phyloP scores from a whole-genome alignment of 208 protist genomes.

The Leishmania major region DNA sequence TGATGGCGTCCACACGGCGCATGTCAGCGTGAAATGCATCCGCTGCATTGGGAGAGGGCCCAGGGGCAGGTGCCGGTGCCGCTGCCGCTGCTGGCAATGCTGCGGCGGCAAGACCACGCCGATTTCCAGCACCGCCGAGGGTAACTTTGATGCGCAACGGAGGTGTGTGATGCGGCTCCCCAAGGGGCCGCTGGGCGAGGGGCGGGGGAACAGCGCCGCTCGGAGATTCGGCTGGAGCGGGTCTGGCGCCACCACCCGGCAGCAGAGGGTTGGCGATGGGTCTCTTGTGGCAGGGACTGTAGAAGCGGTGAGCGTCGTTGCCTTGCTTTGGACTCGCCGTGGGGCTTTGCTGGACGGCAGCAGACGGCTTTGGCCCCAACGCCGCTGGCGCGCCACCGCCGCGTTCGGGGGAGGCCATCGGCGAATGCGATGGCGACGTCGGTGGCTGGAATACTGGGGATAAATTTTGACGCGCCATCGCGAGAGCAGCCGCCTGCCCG shows the following conservation, averaged over 20 bases:
- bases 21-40: conserved; percentile 60
- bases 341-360: background rate
- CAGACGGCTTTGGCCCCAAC: conserved; percentile 43
- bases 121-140: conserved; percentile 17
- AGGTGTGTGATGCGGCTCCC: conserved; percentile 14
- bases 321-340: conserved; percentile 3
- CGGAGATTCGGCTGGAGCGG: background rate
- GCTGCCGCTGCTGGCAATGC: background rate
- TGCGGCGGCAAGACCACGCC: background rate
- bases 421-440: background rate
- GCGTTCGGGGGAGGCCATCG: conserved; percentile 11
- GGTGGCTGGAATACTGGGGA: conserved; percentile 2
- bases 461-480: conserved; percentile 50
- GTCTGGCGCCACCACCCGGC: conserved; percentile 14
- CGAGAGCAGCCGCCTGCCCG: conserved; percentile 78
- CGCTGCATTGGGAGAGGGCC: conserved; percentile 8
- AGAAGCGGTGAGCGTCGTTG: conserved; percentile 24
- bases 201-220: background rate
- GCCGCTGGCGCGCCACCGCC: conserved; percentile 20
- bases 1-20: conserved; percentile 83
- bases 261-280: conserved; percentile 14
- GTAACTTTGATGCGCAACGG: conserved; percentile 23
- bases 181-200: conserved; percentile 12
- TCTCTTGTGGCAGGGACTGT: conserved; percentile 15
- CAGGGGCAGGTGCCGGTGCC: background rate